phyloP scores from a whole-genome alignment of 106 monocot species.

The Vanilla planifolia region DNA sequence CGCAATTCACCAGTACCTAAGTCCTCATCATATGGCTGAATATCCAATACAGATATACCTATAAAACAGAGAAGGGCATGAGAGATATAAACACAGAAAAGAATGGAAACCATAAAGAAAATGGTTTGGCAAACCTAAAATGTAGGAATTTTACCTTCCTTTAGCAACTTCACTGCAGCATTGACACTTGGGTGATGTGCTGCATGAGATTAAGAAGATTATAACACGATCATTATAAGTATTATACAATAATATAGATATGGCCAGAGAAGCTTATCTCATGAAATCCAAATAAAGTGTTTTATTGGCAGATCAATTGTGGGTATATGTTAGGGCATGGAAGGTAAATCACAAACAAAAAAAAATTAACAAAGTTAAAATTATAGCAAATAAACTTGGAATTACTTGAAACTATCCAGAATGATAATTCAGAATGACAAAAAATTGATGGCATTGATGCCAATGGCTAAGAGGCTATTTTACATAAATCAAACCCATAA shows the following conservation, averaged over 20 bases:
- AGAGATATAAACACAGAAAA: conserved; percentile 21
- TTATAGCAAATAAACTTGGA: no score
- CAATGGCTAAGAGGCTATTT: no score
- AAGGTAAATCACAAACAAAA: no score
- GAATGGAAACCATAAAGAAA: neutral
- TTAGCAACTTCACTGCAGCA: conserved; percentile 63
- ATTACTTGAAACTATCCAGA: no score
- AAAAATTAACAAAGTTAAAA: no score
- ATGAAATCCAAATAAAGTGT: neutral
- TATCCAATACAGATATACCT: conserved; percentile 63
- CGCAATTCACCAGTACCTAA: conserved; percentile 76
- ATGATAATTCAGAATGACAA: no score
- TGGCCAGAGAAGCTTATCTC: neutral
- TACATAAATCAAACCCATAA: no score
- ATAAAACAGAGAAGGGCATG: conserved; percentile 4
- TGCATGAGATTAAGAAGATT: conserved; percentile 23
- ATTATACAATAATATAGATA: neutral
- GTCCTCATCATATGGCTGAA: conserved; percentile 89
- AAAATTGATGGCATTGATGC: no score
- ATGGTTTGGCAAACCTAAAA: neutral
- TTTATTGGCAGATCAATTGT: neutral
- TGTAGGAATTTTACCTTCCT: conserved; percentile 43
- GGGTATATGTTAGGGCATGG: no score
- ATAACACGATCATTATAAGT: conserved; percentile 1
- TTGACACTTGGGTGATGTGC: conserved; percentile 96